Evolutionary conservation across 2,329 filamentous ascomycete genomes (phyloP), one percentile per base, ranked within the genome.

Genomic region (Tolypocladium amazonense): DNA sequence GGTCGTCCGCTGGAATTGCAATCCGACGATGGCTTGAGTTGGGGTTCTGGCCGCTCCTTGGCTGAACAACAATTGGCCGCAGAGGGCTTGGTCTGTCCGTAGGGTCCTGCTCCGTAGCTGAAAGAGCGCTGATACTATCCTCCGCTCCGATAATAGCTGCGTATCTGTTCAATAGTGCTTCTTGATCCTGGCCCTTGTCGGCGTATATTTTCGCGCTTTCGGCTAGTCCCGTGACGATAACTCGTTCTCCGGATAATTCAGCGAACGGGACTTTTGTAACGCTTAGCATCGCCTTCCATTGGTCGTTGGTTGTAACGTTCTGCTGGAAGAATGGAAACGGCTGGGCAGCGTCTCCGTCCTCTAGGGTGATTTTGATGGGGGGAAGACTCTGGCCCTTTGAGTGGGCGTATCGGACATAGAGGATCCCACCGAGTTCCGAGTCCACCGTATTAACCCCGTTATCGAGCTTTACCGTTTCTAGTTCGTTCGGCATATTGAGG

Each of bases 151-250:
- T 56, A 23, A 61, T 61, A 25, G n/a, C n/a, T 20, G 30, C 52
- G 39, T 61, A 61, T 9, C 25, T 57, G n/a, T 27, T 8, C 35
- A 61, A 23, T 15, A 59, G 23, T 33, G 3, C 39, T 1, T 58
- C 2, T 25, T 56, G 53, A 3, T 38, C 38, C 27, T 43, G 39
- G 5, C 45, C 43, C 4, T 35, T 20, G 1, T 27, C 15, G 39
- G 47, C 50, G 37, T 38, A 41, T 1, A 0, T 30, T 27, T 23
- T 30, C 20, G 60, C 60, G 2, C 25, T 2, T 15, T 4, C 37
- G 4, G 58, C 57, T 6, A 59, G 54, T 1, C 61, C 59, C 7
- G 61, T 60, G 12, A 62, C 35, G 11, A 62, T 62, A 38, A 60
- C 58, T 2, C 55, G 55, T 5, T 58, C 14, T 30, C 61, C 57